Conservation (phyloP, 345 rosid species). For the Erodium maritimum region DNA sequence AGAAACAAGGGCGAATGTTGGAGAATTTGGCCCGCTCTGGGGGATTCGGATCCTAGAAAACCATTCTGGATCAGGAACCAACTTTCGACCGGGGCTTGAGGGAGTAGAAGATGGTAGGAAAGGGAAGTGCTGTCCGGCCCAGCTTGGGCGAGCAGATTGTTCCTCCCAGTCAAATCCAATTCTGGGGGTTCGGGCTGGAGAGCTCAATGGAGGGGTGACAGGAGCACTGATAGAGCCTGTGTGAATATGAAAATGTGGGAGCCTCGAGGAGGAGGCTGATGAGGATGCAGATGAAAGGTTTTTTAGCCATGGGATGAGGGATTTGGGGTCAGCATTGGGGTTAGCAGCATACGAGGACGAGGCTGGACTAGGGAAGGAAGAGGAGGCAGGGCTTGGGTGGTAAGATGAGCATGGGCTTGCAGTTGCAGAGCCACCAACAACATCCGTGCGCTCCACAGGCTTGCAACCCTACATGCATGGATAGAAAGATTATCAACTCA, state of each 20-base stretch:
- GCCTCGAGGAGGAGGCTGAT: slow-evolving; percentile 62
- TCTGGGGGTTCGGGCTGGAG: slow-evolving; percentile 80
- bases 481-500: not conserved
- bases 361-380: slow-evolving; percentile 81
- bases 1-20: slow-evolving; percentile 78
- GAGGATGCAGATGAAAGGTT: slow-evolving; percentile 83
- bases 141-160: slow-evolving; percentile 35
- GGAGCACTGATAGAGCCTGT: slow-evolving; percentile 99
- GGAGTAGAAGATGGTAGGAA: slow-evolving; percentile 80
- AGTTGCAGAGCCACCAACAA: slow-evolving; percentile 60
- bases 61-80: slow-evolving; percentile 79
- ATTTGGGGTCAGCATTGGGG: slow-evolving; percentile 53
- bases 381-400: slow-evolving; percentile 75
- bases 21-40: slow-evolving; percentile 71
- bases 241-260: slow-evolving; percentile 54
- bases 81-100: slow-evolving; percentile 75
- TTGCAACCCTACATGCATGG: slow-evolving; percentile 69
- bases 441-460: slow-evolving; percentile 70
- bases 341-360: slow-evolving; percentile 57
- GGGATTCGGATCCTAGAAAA: slow-evolving; percentile 65
- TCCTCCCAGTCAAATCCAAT: slow-evolving; percentile 53
- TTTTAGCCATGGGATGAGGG: slow-evolving; percentile 91
- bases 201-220: slow-evolving; percentile 94
- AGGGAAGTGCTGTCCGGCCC: slow-evolving; percentile 35
- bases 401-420: slow-evolving; percentile 76